Conservation (phyloP, 495 filamentous ascomycete species). For the Collariella sp. region DNA sequence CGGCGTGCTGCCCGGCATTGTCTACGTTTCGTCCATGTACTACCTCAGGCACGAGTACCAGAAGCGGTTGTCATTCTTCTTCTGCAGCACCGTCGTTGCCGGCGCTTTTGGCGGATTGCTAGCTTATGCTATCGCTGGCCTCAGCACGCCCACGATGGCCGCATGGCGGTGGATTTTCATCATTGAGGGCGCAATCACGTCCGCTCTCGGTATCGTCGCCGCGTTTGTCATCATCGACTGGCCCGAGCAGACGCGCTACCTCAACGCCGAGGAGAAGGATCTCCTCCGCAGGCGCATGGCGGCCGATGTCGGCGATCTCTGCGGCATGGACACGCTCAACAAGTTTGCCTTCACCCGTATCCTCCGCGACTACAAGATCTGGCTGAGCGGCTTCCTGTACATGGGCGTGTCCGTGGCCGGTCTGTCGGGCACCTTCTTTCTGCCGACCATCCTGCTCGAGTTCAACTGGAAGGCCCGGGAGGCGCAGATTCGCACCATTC, state of each 20-base stretch:
- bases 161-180: constrained; percentile 58
- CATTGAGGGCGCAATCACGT: constrained; percentile 53
- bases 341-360: constrained; percentile 57
- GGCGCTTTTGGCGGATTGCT: constrained; percentile 60
- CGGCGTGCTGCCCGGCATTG: constrained; percentile 57
- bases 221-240: constrained; percentile 48
- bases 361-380: constrained; percentile 48
- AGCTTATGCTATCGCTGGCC: constrained; percentile 25
- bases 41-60: constrained; percentile 55
- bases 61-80: constrained; percentile 59
- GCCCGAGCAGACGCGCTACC: constrained; percentile 47
- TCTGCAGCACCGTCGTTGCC: constrained; percentile 55
- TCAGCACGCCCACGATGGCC: constrained; percentile 12
- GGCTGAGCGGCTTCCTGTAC: constrained; percentile 39
- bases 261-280: constrained; percentile 45
- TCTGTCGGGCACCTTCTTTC: constrained; percentile 58
- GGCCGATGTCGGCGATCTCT: constrained; percentile 53
- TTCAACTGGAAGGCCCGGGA: constrained; percentile 51
- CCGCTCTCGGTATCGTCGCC: constrained; percentile 40
- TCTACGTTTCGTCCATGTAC: constrained; percentile 58
- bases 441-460: constrained; percentile 55
- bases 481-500: constrained; percentile 54
- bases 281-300: constrained; percentile 42
- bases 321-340: constrained; percentile 55
- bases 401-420: constrained; percentile 44